Percentiles rank a stretch among this genome's conserved stretches.
Conservation (phyloP, 768 basidiomycete species). For the Gloeophyllum trabeum region DNA sequence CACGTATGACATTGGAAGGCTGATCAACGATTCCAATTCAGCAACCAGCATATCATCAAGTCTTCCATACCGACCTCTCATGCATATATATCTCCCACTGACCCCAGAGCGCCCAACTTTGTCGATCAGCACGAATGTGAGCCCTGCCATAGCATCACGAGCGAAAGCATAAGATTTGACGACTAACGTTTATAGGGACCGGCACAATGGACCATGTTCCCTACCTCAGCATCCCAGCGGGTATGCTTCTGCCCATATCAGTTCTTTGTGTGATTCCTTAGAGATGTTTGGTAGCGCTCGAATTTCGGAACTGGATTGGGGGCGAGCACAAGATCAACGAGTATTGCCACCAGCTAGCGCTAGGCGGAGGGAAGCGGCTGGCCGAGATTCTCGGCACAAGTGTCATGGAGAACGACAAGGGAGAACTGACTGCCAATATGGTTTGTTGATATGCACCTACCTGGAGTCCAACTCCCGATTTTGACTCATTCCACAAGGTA, state of each 20-base stretch:
- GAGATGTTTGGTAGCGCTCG: constrained; percentile 36
- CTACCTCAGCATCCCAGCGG: constrained; percentile 40
- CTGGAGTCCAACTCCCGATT: not conserved
- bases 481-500: constrained; percentile 14
- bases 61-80: constrained; percentile 47
- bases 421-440: constrained; percentile 61
- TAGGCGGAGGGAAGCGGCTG: constrained; percentile 50
- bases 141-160: not conserved
- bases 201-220: constrained; percentile 49
- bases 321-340: constrained; percentile 63
- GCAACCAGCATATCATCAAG: constrained; percentile 54
- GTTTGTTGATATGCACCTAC: constrained; percentile 22
- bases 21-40: constrained; percentile 11
- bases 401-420: constrained; percentile 41
- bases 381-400: constrained; percentile 49
- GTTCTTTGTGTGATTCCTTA: not conserved
- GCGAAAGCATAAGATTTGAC: not conserved
- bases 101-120: constrained; percentile 26
- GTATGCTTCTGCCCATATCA: constrained; percentile 18
- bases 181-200: constrained; percentile 32
- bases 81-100: constrained; percentile 36
- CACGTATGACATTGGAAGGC: not conserved
- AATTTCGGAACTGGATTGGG: constrained; percentile 64
- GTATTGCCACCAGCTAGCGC: constrained; percentile 61
- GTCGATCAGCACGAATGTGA: constrained; percentile 39